Evolutionary conservation across 2,329 filamentous ascomycete genomes (phyloP), one percentile per base, ranked within the genome.

Genomic region (Cladosporium oxysporum): DNA sequence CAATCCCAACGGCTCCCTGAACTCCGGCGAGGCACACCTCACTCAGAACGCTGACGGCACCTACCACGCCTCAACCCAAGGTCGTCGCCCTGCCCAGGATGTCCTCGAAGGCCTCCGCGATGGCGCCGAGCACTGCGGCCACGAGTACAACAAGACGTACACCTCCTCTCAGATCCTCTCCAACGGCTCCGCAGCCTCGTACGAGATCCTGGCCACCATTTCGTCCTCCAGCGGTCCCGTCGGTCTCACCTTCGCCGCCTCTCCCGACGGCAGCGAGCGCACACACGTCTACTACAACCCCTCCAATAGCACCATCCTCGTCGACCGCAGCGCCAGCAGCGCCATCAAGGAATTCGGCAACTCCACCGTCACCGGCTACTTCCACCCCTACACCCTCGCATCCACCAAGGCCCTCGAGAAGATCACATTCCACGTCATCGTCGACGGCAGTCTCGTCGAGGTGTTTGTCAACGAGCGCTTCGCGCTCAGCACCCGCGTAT

Each of bases 371-470:
- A 74, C 78, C 6, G 81, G 80, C 12, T 82, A 81, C 71, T 83
- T 82, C 74, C 75, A 79, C 62, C 80, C 81, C 3, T 82, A 82
- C 75, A 79, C 76, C 5, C 71, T 78, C 58, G 47, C 55, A 1
- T 37, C 53, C 11, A 70, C 72, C 37, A 74, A 72, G 1, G 62
- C 69, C 37, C 62, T 61, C 0, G 82, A 84, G 69, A 73, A 75
- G 21, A 73, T 83, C 35, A 70, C 73, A 6, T 78, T 83, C 73
- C 73, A 82, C 64, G 73, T 83, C 66, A 83, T 81, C 71, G 69
- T 83, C 49, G 82, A 84, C 66, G 81, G 81, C 28, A 81, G 79
- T 0, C 72, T 83, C 28, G 71, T 83, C 0, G 82, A 84, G 71
- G 70, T 84, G 29, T 82, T 80, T 68, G 72, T 82, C 50, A 83